These are phyloP conservation scores for Dioscorea dumetorum DNA, from an alignment of 106 monocot genomes.

Conservation along the genomic window DNA sequence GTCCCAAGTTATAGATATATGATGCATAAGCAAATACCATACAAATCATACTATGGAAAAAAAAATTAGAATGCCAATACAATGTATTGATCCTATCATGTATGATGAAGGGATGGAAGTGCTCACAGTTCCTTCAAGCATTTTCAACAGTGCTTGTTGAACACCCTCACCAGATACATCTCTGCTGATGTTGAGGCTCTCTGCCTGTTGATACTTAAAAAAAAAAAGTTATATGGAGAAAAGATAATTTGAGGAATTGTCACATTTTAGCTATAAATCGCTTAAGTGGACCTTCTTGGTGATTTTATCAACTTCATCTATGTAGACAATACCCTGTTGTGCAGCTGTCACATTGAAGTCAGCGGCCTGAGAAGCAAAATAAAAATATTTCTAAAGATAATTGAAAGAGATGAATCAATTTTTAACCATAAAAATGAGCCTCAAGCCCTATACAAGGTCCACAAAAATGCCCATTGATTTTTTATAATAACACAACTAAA, in stretches of 20 bases:
- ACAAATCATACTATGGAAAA: too few species aligned
- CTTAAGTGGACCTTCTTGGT: constrained; percentile 55
- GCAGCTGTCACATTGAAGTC: constrained; percentile 64
- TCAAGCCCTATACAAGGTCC: too few species aligned
- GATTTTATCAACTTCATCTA: constrained; percentile 77
- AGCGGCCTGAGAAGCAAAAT: constrained; percentile 35
- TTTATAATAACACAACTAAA: too few species aligned
- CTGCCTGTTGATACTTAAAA: constrained; percentile 28
- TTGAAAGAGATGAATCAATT: too few species aligned
- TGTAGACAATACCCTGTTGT: constrained; percentile 67
- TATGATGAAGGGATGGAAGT: not conserved
- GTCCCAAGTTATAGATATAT: too few species aligned
- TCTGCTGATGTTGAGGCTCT: constrained; percentile 64
- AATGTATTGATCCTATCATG: not conserved
- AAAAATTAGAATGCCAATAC: too few species aligned
- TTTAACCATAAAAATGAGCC: too few species aligned
- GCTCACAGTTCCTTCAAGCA: constrained; percentile 91
- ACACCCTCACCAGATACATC: constrained; percentile 94
- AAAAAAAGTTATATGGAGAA: not conserved
- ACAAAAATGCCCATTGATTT: too few species aligned
- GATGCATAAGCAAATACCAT: too few species aligned
- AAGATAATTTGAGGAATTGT: not conserved
- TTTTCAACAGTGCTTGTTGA: constrained; percentile 83
- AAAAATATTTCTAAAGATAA: not conserved
- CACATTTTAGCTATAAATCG: constrained; percentile 1